Evolutionary conservation across 805 yeast genomes (phyloP).

Genomic region (Metschnikowia lunata): DNA sequence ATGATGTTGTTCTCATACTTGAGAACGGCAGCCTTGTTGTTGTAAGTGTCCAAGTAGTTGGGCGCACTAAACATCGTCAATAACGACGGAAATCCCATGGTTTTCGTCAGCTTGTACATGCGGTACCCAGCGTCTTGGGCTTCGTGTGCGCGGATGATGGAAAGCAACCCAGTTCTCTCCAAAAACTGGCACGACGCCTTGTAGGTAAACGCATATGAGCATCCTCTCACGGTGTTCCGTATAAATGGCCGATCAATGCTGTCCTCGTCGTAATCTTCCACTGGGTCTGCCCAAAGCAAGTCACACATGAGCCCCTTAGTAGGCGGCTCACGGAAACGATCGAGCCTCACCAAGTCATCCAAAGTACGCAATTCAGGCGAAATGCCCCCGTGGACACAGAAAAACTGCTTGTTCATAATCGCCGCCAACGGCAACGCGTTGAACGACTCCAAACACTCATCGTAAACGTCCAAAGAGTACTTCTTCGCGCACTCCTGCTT

Average conservation of each 20-base stretch:
- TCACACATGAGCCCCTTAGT: constrained; percentile 93
- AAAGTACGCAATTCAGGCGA: constrained; percentile 76
- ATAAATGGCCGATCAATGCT: constrained; percentile 45
- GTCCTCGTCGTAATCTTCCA: constrained; percentile 74
- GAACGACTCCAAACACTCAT: constrained; percentile 71
- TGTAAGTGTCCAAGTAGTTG: constrained; percentile 85
- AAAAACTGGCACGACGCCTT: constrained; percentile 77
- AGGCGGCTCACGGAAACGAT: constrained; percentile 90
- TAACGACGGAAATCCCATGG: constrained; percentile 84
- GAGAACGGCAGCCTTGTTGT: constrained; percentile 91
- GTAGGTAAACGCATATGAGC: constrained; percentile 86
- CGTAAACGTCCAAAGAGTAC: constrained; percentile 61
- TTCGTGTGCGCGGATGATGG: constrained; percentile 93
- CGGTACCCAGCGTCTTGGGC: constrained; percentile 97
- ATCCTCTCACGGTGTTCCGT: constrained; percentile 78
- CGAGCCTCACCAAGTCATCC: constrained; percentile 61
- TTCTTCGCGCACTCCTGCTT: constrained; percentile 86
- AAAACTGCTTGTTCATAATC: constrained; percentile 86
- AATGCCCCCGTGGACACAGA: constrained; percentile 95
- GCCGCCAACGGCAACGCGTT: constrained; percentile 90
- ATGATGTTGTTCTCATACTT: constrained; percentile 88
- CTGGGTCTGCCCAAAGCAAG: constrained; percentile 92
- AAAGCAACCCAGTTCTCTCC: constrained; percentile 69
- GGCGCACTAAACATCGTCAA: constrained; percentile 95
- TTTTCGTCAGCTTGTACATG: constrained; percentile 81